These are phyloP conservation scores for Candida adriatica DNA, from an alignment of 805 yeast genomes.

Conservation along the genomic window DNA sequence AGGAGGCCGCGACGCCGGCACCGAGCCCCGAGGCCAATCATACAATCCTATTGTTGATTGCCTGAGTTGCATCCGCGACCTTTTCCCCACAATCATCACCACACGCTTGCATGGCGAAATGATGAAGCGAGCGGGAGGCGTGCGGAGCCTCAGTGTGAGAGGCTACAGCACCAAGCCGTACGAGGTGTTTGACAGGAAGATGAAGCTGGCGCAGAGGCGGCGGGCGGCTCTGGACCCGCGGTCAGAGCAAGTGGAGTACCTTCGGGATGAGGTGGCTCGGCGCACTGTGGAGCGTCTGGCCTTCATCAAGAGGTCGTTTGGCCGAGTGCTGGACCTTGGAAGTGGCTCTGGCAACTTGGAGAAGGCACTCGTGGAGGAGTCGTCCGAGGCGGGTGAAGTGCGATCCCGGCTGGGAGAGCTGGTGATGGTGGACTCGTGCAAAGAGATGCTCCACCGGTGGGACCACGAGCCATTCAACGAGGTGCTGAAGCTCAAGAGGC, in stretches of 20 bases:
- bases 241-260: conserved; percentile 58
- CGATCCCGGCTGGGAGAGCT: conserved; percentile 41
- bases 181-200: conserved; percentile 55
- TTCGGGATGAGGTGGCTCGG: conserved; percentile 66
- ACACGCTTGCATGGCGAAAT: too few relatives aligned
- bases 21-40: too few relatives aligned
- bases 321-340: conserved; percentile 63
- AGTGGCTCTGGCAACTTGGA: conserved; percentile 62
- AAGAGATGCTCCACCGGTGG: conserved; percentile 47
- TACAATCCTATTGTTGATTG: too few relatives aligned
- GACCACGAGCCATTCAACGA: conserved; percentile 31
- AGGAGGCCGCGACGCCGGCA: too few relatives aligned
- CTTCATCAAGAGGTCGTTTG: conserved; percentile 59
- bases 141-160: not conserved
- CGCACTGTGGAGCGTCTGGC: conserved; percentile 71
- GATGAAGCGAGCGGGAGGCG: not conserved
- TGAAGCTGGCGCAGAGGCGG: conserved; percentile 56
- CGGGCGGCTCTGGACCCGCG: conserved; percentile 39
- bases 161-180: conserved; percentile 13
- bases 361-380: conserved; percentile 26
- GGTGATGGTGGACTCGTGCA: conserved; percentile 62
- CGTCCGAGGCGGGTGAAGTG: conserved; percentile 48
- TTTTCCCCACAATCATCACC: too few relatives aligned
- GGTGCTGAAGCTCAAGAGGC: conserved; percentile 39
- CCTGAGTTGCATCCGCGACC: too few relatives aligned